Conservation (phyloP, 2,329 filamentous ascomycete species). For the Nemania serpens region DNA sequence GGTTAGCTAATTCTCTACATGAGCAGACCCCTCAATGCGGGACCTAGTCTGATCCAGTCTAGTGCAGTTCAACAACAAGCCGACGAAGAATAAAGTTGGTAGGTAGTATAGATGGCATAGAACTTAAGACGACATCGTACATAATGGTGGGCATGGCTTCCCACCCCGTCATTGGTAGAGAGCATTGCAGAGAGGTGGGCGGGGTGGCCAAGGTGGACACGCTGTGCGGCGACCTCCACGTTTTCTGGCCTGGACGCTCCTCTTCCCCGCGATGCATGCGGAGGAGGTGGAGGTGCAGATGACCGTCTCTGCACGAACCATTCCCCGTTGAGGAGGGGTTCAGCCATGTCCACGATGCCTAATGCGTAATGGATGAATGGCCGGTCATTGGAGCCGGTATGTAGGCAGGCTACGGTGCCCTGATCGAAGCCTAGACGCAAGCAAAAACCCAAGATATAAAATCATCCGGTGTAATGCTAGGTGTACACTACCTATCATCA, state of each 20-base stretch:
- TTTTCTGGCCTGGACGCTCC: constrained; percentile 33
- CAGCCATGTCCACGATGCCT: neutral
- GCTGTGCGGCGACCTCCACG: constrained; percentile 39
- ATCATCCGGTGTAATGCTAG: neutral
- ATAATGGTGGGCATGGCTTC: constrained; percentile 2
- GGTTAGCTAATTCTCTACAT: no score
- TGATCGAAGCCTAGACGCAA: no score
- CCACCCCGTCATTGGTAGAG: constrained; percentile 20
- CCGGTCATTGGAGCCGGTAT: neutral
- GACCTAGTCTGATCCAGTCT: no score
- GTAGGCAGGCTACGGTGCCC: neutral
- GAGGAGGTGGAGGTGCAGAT: constrained; percentile 40
- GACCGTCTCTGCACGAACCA: constrained; percentile 38
- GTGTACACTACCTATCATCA: no score
- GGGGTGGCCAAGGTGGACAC: constrained; percentile 24
- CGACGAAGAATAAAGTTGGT: neutral
- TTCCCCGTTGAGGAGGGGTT: constrained; percentile 32
- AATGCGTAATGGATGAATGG: no score
- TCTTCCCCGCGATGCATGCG: constrained; percentile 37
- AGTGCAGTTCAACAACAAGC: no score
- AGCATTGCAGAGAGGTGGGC: constrained; percentile 20
- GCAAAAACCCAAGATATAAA: neutral
- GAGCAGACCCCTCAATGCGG: no score
- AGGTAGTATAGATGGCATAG: no score
- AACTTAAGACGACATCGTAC: constrained; percentile 10